Base-by-base conservation (phyloP, 345 rosid species). In the Linum lewisii region DNA sequence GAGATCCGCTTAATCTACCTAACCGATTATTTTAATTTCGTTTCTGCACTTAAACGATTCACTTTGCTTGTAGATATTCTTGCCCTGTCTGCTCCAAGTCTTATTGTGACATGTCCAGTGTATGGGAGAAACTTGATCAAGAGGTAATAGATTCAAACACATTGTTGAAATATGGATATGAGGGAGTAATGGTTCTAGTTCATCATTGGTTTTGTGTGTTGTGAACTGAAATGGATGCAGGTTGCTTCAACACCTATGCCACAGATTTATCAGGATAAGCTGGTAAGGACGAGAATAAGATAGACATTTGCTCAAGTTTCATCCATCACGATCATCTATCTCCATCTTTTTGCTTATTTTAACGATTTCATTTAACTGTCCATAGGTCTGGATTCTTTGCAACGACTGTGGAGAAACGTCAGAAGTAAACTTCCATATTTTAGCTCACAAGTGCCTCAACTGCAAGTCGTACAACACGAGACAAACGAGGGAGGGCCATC, bases 11-110 rank as follows among this genome's bases (percentile, higher is more conserved):
- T 24, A 32, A 21, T 29, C 34, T 29, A 73, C 53, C 55, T 7
- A 19, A 8, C 22, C 1, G 6, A 51, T 19, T 51, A 18, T 10
- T 6, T 5, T 21, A 20, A 6, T 52, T 24, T 62, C 29, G 16
- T 54, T 34, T 26, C 47, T 61, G 22, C 66, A 25, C 56, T 49
- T 47, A 53, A 24, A 56, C 59, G 26, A 52, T 32, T 29, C 29
- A 37, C 42, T 61, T 26, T 50, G 55, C 51, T 59, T 58, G 42
- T 77, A 90, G 97, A 63, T 90, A 83, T 59, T 72, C 94, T 1
- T 90, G 97, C 61, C 95, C 95, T 2, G 81, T 90, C 60, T 90
- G 97, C 79, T 87, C 86, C 0, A 90, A 85, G 66, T 87, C 97
- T 49, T 82, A 83, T 18, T 74, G 83, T 6, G 83, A 90, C 69